phyloP scores from a whole-genome alignment of 805 yeast genomes.

The Teunomyces kruisii region DNA sequence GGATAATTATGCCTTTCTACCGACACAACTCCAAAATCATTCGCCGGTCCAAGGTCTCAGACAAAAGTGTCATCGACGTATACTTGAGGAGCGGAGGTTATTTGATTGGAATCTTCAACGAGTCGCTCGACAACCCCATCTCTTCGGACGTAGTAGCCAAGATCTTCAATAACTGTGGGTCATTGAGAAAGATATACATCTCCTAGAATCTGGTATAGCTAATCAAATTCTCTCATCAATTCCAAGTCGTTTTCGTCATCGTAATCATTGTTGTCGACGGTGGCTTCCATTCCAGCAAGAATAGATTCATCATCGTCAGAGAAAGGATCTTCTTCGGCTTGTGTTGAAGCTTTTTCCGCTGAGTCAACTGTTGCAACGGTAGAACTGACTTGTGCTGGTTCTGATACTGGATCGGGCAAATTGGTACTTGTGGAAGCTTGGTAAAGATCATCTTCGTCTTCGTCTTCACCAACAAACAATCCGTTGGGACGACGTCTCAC shows the following conservation, averaged over 20 bases:
- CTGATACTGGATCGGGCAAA: background rate
- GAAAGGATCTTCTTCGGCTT: constrained; percentile 19
- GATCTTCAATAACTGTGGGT: constrained; percentile 46
- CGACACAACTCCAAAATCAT: constrained; percentile 44
- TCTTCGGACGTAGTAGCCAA: constrained; percentile 42
- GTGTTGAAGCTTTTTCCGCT: background rate
- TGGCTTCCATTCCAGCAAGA: constrained; percentile 1
- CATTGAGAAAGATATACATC: constrained; percentile 49
- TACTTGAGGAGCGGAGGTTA: constrained; percentile 54
- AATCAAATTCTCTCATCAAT: constrained; percentile 37
- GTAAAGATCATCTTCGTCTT: constrained; percentile 8
- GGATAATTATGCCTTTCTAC: constrained; percentile 54
- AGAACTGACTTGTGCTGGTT: background rate
- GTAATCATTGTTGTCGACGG: constrained; percentile 7
- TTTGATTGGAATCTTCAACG: constrained; percentile 47
- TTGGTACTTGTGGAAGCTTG: background rate
- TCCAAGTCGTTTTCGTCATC: constrained; percentile 29
- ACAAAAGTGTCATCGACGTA: constrained; percentile 32
- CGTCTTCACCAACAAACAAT: constrained; percentile 15
- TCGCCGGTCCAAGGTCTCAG: constrained; percentile 21
- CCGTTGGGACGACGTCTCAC: constrained; percentile 11
- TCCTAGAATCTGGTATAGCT: constrained; percentile 5
- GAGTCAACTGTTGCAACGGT: no score
- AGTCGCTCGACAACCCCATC: constrained; percentile 19
- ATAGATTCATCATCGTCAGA: constrained; percentile 24